Evolutionary conservation across 2,329 filamentous ascomycete genomes (phyloP), one percentile per base, ranked within the genome.

Genomic region (Cercospora sp.): DNA sequence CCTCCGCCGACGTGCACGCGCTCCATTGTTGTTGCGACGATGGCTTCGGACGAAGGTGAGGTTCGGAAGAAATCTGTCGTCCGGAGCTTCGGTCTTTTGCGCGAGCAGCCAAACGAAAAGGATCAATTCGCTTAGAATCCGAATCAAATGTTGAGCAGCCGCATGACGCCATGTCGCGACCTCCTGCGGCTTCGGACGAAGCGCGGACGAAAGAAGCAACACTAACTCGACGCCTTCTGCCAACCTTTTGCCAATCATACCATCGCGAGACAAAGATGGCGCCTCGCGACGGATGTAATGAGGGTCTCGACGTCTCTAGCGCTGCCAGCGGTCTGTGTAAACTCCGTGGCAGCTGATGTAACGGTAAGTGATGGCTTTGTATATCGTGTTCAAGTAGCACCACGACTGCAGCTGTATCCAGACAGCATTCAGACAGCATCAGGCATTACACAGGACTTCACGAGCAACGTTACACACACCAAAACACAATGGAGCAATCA

Each of bases 401-500:
- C 49, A 28, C 12, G 24, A 28, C 13, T n/a, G 24, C 49, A n/a
- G 8, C 49, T 55, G 24, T 5, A 55, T 16, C 49, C 49, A 28
- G 21, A 16, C 49, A 28, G 24, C 24, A 30, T 55, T 13, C 4
- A 28, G 16, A 43, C 37, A 43, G 37, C 37, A n/a, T 43, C 37
- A n/a, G n/a, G 37, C 16, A 43, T 43, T 16, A n/a, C 37, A n/a
- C 28, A n/a, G n/a, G n/a, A 28, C 12, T 28, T 16, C 12, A 51
- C 34, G 8, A 37, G 55, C n/a, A 43, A 51, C n/a, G 5, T 13
- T 49, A 24, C 24, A 10, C 5, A 28, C 53, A 12, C 13, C 3
- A 13, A 8, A 51, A 8, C 30, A 66, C 24, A 13, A 68, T 61
- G 65, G 49, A 57, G 5, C 58, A 58, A 28, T 58, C 67, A 16